These are phyloP conservation scores for Epichloe scottii DNA, from an alignment of 2,329 filamentous ascomycete genomes.

Conservation along the genomic window DNA sequence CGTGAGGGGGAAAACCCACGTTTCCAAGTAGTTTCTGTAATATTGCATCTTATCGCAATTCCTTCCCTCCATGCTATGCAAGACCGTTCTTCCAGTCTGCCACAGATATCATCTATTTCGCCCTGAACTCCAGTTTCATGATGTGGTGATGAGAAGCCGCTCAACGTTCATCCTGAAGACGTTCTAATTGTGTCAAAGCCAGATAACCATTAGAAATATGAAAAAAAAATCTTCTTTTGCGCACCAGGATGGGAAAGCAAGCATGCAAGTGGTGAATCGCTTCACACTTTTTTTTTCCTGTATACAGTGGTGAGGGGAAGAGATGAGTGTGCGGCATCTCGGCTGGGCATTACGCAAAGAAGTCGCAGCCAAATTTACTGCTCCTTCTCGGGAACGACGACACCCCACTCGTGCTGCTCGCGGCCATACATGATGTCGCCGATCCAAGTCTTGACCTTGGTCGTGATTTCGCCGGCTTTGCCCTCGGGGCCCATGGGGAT, in stretches of 20 bases:
- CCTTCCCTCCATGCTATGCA: background rate
- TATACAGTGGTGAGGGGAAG: no score
- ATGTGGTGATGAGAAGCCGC: background rate
- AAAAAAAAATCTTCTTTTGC: background rate
- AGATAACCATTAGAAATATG: background rate
- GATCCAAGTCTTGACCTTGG: slow-evolving; percentile 53
- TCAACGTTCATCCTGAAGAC: background rate
- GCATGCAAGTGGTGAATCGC: background rate
- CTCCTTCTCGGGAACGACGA: slow-evolving; percentile 51
- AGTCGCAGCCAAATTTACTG: slow-evolving; percentile 12
- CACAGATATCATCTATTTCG: background rate
- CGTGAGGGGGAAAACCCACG: no score
- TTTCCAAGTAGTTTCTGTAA: no score
- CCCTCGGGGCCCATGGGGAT: slow-evolving; percentile 46
- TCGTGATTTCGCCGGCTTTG: slow-evolving; percentile 39
- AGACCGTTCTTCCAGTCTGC: background rate
- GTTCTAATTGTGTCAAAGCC: background rate
- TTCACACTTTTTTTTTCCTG: background rate
- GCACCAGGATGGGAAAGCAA: background rate
- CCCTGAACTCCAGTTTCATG: background rate
- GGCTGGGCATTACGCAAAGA: no score
- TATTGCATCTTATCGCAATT: background rate
- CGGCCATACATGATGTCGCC: slow-evolving; percentile 64
- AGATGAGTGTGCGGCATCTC: no score
- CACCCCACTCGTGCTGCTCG: slow-evolving; percentile 55